A percentile compares a stretch with the other conserved stretches of the same genome.
Conservation (phyloP, 129 eudicot genomes). For the Artemisia argyi region DNA sequence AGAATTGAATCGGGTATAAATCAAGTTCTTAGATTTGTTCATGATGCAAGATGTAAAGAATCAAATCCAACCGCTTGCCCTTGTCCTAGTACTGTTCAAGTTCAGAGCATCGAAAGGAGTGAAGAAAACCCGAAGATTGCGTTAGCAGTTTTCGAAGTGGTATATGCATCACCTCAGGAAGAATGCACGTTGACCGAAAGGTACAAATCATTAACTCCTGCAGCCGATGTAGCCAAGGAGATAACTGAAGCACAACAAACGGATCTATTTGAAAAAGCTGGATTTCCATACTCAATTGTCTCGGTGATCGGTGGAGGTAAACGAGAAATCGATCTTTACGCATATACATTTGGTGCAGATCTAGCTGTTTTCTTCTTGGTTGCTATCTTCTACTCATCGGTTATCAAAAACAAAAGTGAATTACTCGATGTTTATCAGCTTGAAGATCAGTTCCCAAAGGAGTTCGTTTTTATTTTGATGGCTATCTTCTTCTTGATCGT, state of each 20-base stretch:
- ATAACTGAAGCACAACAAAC: conserved; percentile 39
- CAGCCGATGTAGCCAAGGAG: conserved; percentile 61
- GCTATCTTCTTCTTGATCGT: conserved; percentile 55
- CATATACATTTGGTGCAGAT: conserved; percentile 54
- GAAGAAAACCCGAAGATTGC: conserved; percentile 38
- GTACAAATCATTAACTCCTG: conserved; percentile 59
- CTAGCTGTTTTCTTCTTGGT: conserved; percentile 52
- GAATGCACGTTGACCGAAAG: conserved; percentile 37
- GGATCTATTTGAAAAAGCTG: conserved; percentile 34
- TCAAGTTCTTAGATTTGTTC: conserved; percentile 37
- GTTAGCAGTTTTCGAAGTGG: conserved; percentile 60
- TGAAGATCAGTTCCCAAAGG: conserved; percentile 65
- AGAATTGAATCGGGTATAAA: conserved; percentile 54
- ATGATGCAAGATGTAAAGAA: conserved; percentile 44
- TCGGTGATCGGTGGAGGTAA: conserved; percentile 55
- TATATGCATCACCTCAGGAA: conserved; percentile 39
- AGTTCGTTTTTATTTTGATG: conserved; percentile 52
- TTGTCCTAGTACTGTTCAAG: conserved; percentile 45
- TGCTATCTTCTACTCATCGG: conserved; percentile 49
- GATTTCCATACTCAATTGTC: conserved; percentile 44
- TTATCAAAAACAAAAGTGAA: conserved; percentile 56
- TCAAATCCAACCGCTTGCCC: conserved; percentile 24
- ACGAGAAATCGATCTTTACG: conserved; percentile 58
- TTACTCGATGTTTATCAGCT: conserved; percentile 58
- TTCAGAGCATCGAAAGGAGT: conserved; percentile 57